Conservation (phyloP, 306 rosid species). For the Aeschynomene evenia region DNA sequence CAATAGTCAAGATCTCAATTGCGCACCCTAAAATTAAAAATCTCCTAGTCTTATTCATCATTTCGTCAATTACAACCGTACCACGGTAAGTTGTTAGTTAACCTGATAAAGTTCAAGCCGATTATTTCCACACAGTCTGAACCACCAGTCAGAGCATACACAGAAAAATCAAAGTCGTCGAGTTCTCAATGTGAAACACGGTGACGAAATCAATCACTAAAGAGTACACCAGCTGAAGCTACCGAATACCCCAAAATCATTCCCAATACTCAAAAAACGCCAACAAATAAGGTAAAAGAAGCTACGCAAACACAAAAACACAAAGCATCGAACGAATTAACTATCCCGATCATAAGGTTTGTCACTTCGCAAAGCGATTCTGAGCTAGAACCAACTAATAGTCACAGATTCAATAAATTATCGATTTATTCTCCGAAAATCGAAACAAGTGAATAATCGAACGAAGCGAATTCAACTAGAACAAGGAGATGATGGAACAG, state of each 20-base stretch:
- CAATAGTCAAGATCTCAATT: not conserved
- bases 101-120: constrained; percentile 22
- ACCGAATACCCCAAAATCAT: constrained; percentile 29
- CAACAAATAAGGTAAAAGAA: not conserved
- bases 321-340: not conserved
- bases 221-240: constrained; percentile 23
- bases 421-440: not conserved
- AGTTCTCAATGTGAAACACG: constrained; percentile 12
- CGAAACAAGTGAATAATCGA: not conserved
- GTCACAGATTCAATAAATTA: constrained; percentile 3
- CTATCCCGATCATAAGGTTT: constrained; percentile 42
- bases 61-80: not conserved
- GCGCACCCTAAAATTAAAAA: constrained; percentile 3
- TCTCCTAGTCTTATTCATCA: not conserved
- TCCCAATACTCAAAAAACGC: not conserved
- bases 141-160: constrained; percentile 21
- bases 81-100: not conserved
- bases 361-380: constrained; percentile 10
- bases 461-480: not conserved
- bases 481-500: constrained; percentile 29
- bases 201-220: constrained; percentile 9
- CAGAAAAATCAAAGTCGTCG: constrained; percentile 15
- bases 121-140: not conserved
- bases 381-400: constrained; percentile 16
- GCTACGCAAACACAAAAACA: not conserved